Conservation (phyloP, 2,329 filamentous ascomycete species). For the Trichoderma koningiopsis region DNA sequence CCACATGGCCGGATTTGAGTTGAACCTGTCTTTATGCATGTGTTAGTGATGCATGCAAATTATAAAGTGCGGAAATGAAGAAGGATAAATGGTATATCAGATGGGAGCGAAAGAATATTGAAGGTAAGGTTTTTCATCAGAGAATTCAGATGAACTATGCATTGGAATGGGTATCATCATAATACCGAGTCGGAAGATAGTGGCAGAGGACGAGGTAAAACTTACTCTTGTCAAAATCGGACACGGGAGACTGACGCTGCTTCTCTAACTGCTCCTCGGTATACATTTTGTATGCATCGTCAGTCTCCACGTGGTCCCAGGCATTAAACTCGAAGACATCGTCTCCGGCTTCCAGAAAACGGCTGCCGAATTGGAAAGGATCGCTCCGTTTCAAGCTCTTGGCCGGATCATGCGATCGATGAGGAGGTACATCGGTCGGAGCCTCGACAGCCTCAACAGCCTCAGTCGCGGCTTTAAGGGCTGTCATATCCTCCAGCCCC, state of each 20-base stretch:
- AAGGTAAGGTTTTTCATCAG: slow-evolving; percentile 64
- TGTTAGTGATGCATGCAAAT: slow-evolving; percentile 43
- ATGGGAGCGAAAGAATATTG: slow-evolving; percentile 71
- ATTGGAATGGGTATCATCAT: slow-evolving; percentile 60
- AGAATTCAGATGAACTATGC: slow-evolving; percentile 72
- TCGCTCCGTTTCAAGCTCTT: slow-evolving; percentile 84
- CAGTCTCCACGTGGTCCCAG: slow-evolving; percentile 97
- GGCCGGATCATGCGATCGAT: slow-evolving; percentile 70
- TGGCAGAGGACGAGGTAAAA: slow-evolving; percentile 29
- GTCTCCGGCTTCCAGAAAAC: slow-evolving; percentile 79
- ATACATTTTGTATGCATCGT: slow-evolving; percentile 84
- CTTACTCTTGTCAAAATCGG: slow-evolving; percentile 86
- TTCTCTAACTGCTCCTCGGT: slow-evolving; percentile 80
- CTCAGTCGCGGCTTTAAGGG: slow-evolving; percentile 28
- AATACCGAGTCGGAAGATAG: slow-evolving; percentile 39
- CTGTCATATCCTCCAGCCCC: slow-evolving; percentile 32
- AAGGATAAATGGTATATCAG: slow-evolving; percentile 49
- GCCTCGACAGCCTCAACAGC: slow-evolving; percentile 23
- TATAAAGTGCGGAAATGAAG: slow-evolving; percentile 14
- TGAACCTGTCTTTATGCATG: slow-evolving; percentile 69
- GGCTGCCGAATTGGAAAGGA: slow-evolving; percentile 94
- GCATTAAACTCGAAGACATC: slow-evolving; percentile 97
- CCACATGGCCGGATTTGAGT: slow-evolving; percentile 87
- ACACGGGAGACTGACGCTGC: slow-evolving; percentile 84
- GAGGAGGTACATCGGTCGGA: slow-evolving; percentile 49